phyloP scores from a whole-genome alignment of 2,329 filamentous ascomycete species.

The Cladosporium sp. region DNA sequence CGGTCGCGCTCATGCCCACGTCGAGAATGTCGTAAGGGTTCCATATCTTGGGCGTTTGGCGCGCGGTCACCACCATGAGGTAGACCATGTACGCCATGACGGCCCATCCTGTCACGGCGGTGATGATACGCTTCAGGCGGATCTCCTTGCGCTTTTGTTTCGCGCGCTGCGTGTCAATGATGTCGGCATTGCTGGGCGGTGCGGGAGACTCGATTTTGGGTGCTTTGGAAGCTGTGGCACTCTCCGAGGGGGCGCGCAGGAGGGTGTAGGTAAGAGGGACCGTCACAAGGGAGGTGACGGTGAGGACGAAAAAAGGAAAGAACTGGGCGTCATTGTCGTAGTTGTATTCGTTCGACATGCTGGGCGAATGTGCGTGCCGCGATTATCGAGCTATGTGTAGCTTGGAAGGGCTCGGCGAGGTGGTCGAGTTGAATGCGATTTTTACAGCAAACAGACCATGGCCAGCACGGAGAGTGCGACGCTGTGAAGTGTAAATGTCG shows the following conservation, averaged over 20 bases:
- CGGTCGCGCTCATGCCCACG: constrained; percentile 74
- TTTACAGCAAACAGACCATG: constrained; percentile 9
- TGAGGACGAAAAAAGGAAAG: constrained; percentile 98
- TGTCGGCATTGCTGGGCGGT: constrained; percentile 74
- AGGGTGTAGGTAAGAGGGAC: constrained; percentile 86
- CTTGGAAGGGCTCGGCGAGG: not conserved
- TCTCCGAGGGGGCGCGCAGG: constrained; percentile 67
- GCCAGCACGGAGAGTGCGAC: constrained; percentile 5
- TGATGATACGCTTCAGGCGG: constrained; percentile 76
- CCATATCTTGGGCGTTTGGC: constrained; percentile 73
- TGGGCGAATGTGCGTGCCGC: constrained; percentile 23
- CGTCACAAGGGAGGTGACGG: constrained; percentile 80
- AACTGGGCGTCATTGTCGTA: constrained; percentile 99
- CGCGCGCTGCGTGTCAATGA: constrained; percentile 76
- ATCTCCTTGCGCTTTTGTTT: constrained; percentile 88
- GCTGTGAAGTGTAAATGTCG: not conserved
- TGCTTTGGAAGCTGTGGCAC: constrained; percentile 72
- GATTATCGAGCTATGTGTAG: constrained; percentile 1
- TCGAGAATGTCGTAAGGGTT: constrained; percentile 95
- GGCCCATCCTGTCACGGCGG: constrained; percentile 73
- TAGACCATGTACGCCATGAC: constrained; percentile 90
- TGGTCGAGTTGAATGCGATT: not conserved
- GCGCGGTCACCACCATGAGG: constrained; percentile 75
- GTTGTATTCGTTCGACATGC: constrained; percentile 91
- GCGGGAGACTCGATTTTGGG: constrained; percentile 78